Conservation (phyloP, 176 grass and related monocot genomes). For the Aegilops longissima region DNA sequence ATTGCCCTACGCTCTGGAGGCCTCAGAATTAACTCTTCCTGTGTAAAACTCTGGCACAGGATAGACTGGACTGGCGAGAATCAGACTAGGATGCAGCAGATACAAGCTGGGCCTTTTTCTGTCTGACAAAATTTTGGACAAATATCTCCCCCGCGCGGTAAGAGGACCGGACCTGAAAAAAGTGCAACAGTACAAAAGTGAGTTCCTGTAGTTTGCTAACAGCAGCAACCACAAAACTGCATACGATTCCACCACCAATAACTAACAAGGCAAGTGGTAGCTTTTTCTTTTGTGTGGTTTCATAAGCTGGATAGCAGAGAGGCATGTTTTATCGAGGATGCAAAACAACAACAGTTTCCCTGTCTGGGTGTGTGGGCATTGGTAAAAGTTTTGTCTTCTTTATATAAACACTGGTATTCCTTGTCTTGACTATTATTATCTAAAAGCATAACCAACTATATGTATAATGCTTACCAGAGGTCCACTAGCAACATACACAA, state of each 20-base stretch:
- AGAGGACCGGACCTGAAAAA: conserved; percentile 78
- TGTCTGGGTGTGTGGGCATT: neutral
- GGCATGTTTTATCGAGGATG: neutral
- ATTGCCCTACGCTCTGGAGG: neutral
- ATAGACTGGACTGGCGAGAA: neutral
- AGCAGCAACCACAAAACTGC: neutral
- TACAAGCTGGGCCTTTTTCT: conserved; percentile 23
- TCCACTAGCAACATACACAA: conserved; percentile 84
- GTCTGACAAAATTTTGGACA: conserved; percentile 81
- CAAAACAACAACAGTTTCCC: neutral
- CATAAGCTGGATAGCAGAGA: neutral
- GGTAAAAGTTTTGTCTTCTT: neutral
- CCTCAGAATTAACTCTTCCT: neutral
- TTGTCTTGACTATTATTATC: neutral
- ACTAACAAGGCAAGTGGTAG: neutral
- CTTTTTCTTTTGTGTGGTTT: neutral
- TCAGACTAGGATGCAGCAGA: conserved; percentile 19
- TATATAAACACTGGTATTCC: neutral
- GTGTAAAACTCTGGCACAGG: neutral
- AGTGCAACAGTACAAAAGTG: conserved; percentile 30
- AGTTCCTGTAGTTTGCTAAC: neutral
- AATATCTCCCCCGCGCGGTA: conserved; percentile 93
- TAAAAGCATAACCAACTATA: neutral
- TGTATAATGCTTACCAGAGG: conserved; percentile 55
- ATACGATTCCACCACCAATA: neutral